Percentiles rank a stretch among this genome's conserved stretches.
Evolutionary conservation across 164 flowering plant genomes (phyloP).

Genomic region (Magnolia kwangsiensis): DNA sequence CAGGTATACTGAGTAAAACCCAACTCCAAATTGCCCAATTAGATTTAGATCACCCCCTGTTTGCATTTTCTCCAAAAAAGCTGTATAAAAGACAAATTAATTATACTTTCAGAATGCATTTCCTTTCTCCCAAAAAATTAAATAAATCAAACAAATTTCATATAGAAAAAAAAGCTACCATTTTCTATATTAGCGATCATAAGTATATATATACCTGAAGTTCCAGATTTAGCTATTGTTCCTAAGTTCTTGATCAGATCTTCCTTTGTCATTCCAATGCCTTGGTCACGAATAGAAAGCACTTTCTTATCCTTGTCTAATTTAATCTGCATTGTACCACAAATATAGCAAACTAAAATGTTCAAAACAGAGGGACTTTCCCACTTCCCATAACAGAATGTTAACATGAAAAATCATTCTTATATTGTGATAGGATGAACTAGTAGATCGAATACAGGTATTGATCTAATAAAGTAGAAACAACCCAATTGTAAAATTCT

Average conservation of each 20-base stretch:
- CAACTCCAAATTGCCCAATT: conserved; percentile 99
- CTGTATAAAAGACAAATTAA: conserved; percentile 33
- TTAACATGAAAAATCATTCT: too few relatives aligned
- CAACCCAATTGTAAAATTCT: too few relatives aligned
- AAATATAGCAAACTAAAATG: neutral
- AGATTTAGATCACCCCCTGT: conserved; percentile 90
- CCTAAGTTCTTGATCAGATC: conserved; percentile 96
- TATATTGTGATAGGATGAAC: too few relatives aligned
- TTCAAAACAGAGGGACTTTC: neutral
- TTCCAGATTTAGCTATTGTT: conserved; percentile 97
- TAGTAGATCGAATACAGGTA: too few relatives aligned
- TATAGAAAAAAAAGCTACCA: too few relatives aligned
- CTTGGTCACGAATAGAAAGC: conserved; percentile 88
- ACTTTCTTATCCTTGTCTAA: conserved; percentile 90
- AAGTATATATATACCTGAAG: conserved; percentile 56
- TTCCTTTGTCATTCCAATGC: conserved; percentile 98
- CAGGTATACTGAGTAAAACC: conserved; percentile 95
- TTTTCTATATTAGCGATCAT: neutral
- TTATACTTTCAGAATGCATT: neutral
- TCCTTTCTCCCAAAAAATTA: neutral
- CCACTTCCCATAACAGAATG: neutral
- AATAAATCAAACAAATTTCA: neutral
- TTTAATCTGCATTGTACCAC: conserved; percentile 61
- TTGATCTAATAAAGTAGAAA: too few relatives aligned
- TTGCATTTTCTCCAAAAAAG: conserved; percentile 95